Percentiles rank a stretch among this genome's conserved stretches.
Conservation (phyloP, 108 stramenopile genomes). For the Parietichytrium sp. region DNA sequence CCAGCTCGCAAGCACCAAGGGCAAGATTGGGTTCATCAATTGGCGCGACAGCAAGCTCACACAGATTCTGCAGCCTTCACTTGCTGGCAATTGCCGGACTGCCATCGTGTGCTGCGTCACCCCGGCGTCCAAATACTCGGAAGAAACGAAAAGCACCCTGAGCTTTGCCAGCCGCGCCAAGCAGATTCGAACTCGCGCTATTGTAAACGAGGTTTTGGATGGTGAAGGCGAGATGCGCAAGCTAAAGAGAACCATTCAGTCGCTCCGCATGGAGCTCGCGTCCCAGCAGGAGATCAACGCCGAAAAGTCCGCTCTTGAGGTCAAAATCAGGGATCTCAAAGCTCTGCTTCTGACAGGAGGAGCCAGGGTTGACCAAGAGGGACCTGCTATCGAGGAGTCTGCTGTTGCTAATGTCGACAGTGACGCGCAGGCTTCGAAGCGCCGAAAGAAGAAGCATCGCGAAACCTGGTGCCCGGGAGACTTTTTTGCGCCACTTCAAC, state of each 20-base stretch:
- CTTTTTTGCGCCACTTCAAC: too few species aligned
- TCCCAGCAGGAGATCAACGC: slow-evolving; percentile 1
- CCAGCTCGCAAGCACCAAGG: slow-evolving; percentile 50
- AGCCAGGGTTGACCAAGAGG: background rate
- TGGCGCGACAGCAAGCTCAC: slow-evolving; percentile 92
- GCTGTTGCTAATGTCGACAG: background rate
- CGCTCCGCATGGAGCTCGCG: background rate
- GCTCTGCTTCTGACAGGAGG: background rate
- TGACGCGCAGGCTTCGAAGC: background rate
- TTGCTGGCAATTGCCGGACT: slow-evolving; percentile 88
- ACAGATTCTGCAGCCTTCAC: slow-evolving; percentile 89
- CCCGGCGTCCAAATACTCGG: slow-evolving; percentile 73
- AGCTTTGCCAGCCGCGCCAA: slow-evolving; percentile 83
- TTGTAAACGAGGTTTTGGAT: slow-evolving; percentile 40
- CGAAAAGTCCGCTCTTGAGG: background rate
- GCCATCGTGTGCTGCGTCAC: slow-evolving; percentile 94
- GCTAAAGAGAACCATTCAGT: slow-evolving; percentile 7
- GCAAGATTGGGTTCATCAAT: slow-evolving; percentile 53
- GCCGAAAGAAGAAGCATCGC: slow-evolving; percentile 27
- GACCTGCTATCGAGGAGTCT: background rate
- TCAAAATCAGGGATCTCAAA: background rate
- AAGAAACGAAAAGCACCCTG: slow-evolving; percentile 92
- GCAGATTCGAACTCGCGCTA: background rate
- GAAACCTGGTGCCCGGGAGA: slow-evolving; percentile 31
- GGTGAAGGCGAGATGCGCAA: slow-evolving; percentile 32